Conservation (phyloP, 2,329 filamentous ascomycete genomes). For the Cytospora paraplurivora region DNA sequence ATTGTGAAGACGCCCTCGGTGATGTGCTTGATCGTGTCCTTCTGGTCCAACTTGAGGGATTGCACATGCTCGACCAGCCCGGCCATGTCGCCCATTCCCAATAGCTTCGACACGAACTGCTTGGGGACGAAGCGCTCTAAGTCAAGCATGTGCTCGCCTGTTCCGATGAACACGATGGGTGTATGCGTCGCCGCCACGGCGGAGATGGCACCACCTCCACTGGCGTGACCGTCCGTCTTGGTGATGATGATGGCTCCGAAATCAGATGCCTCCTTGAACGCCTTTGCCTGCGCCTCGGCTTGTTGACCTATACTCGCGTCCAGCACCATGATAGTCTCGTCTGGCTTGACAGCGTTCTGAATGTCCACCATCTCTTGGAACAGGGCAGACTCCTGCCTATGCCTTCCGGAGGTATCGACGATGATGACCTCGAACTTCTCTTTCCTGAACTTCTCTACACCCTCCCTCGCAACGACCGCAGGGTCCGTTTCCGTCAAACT, state of each 20-base stretch:
- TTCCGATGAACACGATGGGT: constrained; percentile 97
- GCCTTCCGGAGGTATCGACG: constrained; percentile 93
- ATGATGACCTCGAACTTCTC: constrained; percentile 98
- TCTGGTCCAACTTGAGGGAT: constrained; percentile 91
- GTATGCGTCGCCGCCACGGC: constrained; percentile 95
- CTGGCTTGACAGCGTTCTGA: constrained; percentile 82
- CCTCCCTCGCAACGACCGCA: constrained; percentile 88
- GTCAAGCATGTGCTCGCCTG: constrained; percentile 95
- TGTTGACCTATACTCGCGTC: constrained; percentile 96
- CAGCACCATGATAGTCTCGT: constrained; percentile 98
- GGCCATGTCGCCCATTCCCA: constrained; percentile 97
- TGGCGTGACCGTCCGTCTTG: constrained; percentile 95
- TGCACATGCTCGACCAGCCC: constrained; percentile 96
- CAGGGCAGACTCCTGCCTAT: constrained; percentile 90
- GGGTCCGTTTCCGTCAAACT: constrained; percentile 96
- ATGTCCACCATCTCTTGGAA: constrained; percentile 99
- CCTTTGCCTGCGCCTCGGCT: constrained; percentile 89
- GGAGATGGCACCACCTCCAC: constrained; percentile 94
- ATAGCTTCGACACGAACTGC: constrained; percentile 88
- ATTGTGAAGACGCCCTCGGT: constrained; percentile 95
- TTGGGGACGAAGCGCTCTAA: constrained; percentile 90
- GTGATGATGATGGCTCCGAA: constrained; percentile 99
- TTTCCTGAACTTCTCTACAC: constrained; percentile 99
- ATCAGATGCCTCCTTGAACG: constrained; percentile 95
- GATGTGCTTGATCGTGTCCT: constrained; percentile 99